phyloP scores from a whole-genome alignment of 805 yeast genomes.

The Barnettozyma pratensis region DNA sequence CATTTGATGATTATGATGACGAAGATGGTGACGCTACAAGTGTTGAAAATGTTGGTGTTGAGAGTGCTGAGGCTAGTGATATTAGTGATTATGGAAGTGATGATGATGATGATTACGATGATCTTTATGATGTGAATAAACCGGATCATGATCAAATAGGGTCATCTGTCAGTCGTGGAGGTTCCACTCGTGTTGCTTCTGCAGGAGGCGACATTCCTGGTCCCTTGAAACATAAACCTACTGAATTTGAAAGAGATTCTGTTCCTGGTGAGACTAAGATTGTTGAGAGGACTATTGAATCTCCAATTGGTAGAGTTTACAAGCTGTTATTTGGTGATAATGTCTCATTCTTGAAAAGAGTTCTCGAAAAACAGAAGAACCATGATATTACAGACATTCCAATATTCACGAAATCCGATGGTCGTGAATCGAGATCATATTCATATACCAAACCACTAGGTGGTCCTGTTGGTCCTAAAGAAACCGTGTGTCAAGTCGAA shows the following conservation, averaged over 20 bases:
- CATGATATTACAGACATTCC: conserved; percentile 49
- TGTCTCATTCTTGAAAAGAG: conserved; percentile 35
- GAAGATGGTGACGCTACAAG: conserved; percentile 20
- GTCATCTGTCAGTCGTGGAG: conserved; percentile 2
- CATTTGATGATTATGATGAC: conserved; percentile 5
- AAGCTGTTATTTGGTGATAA: conserved; percentile 60
- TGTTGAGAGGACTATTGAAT: conserved; percentile 45
- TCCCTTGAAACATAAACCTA: conserved; percentile 40
- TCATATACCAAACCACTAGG: conserved; percentile 59
- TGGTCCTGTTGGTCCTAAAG: conserved; percentile 72
- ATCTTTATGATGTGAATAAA: conserved; percentile 12
- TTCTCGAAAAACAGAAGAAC: conserved; percentile 60
- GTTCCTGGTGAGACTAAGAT: conserved; percentile 50
- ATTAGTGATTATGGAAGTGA: conserved; percentile 1
- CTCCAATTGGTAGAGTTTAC: conserved; percentile 62
- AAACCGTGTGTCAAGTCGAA: conserved; percentile 58
- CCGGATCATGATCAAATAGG: conserved; percentile 9
- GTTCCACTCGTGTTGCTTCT: neutral
- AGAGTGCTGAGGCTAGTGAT: conserved; percentile 23
- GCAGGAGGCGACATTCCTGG: conserved; percentile 1
- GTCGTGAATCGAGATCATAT: conserved; percentile 40
- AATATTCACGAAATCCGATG: conserved; percentile 27
- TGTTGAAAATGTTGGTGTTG: conserved; percentile 17
- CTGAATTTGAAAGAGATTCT: conserved; percentile 38
- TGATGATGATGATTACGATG: conserved; percentile 6